phyloP scores from a whole-genome alignment of 805 yeast genomes.

The Kodamaea fukazawae region DNA sequence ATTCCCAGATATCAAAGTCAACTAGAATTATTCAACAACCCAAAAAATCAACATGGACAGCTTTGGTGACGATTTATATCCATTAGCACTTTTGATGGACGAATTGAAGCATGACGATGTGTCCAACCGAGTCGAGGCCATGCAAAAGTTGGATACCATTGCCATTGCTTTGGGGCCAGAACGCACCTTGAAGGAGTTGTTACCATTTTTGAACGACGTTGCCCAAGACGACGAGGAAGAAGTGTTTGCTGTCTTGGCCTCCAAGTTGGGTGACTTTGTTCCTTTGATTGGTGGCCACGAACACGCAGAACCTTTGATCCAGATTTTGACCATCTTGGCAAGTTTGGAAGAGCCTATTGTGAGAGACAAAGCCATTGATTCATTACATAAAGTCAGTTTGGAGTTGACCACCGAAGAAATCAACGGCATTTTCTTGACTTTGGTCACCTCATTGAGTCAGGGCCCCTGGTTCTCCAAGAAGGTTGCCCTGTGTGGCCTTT shows the following conservation, averaged over 20 bases:
- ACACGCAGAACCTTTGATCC: constrained; percentile 50
- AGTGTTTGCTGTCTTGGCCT: constrained; percentile 90
- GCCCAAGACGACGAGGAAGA: constrained; percentile 98
- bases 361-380: constrained; percentile 88
- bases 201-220: constrained; percentile 86
- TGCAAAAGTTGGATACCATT: constrained; percentile 90
- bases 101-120: constrained; percentile 97
- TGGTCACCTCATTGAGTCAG: constrained; percentile 72
- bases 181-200: constrained; percentile 81
- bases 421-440: constrained; percentile 63
- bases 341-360: constrained; percentile 96
- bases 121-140: constrained; percentile 87
- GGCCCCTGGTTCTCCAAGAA: constrained; percentile 95
- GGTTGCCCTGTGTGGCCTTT: constrained; percentile 89
- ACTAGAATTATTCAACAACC: too few relatives aligned
- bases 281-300: constrained; percentile 83
- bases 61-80: constrained; percentile 69
- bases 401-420: constrained; percentile 64
- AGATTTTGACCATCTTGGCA: constrained; percentile 77
- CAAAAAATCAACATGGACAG: constrained; percentile 27
- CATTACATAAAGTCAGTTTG: constrained; percentile 68
- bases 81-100: constrained; percentile 94
- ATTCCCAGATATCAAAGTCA: neutral
- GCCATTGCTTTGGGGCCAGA: constrained; percentile 94
- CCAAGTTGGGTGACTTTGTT: constrained; percentile 81